Evolutionary conservation across 2,329 filamentous ascomycete genomes (phyloP), one percentile per base, ranked within the genome.

Genomic region (Boeremia exigua): DNA sequence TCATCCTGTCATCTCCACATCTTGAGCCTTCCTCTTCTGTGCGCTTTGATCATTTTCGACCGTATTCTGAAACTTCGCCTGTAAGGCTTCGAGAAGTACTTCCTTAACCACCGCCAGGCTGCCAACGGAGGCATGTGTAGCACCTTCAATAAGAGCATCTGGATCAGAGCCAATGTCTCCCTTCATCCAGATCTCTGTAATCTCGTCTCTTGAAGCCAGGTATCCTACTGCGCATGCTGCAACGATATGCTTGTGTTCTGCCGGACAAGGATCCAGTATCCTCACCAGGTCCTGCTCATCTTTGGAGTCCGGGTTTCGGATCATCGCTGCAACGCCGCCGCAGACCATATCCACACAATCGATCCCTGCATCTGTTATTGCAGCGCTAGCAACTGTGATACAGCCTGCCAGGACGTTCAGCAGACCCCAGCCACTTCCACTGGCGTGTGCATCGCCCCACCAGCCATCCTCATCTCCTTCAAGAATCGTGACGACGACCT

Each of bases 151-250:
- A 46, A 90, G 73, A 15, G 79, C 74, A 55, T 87, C 84, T 38
- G 77, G 77, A 49, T 72, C 75, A 48, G 66, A 68, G 45, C 77
- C 80, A 61, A 73, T 75, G 70, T 88, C 82, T 15, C 95, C 94
- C 78, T 93, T 97, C 70, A 96, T 85, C 95, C 95, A 99, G 15
- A 98, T 77, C 71, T 96, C 93, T 8, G 94, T 97, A 47, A 98
- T 87, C 75, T 99, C 95, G 65, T 98, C 94, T 59, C 93, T 84
- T 19, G 83, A 84, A 47, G 92, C 90, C 63, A 98, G 82, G 75
- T 97, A 98, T 10, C 89, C 95, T 33, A 99, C 89, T 59, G 95
- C 92, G 76, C 92, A 96, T 43, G 91, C 91, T 10, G 93, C 92
- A 40, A 90, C 75, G 48, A 98, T 85, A 32, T 87, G 84, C 27